Evolutionary conservation across 2,329 filamentous ascomycete genomes (phyloP), one percentile per base, ranked within the genome.

Genomic region (Colletotrichum karsti): DNA sequence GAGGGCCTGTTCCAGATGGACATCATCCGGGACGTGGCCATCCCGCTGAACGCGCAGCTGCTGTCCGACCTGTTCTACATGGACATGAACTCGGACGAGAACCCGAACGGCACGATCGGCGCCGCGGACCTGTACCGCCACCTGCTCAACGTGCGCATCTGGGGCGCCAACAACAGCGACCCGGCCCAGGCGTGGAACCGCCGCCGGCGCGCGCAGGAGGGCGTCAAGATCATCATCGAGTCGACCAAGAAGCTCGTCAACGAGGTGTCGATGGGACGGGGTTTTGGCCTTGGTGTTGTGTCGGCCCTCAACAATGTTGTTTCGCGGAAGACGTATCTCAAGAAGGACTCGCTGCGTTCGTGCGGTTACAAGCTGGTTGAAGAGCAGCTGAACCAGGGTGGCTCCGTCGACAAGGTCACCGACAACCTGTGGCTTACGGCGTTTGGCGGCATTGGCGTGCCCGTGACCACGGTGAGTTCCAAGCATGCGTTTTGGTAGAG

Each of bases 11-110:
- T 77, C 65, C 81, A 83, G 70, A 74, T 83, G 28, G 81, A 83
- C 53, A 69, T 83, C 20, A 76, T 83, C 59, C 80, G 81, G 12
- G 87, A 90, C 54, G 84, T 91, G 13, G 87, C 86, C 15, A 89
- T 90, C 67, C 85, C 90, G 10, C 79, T 86, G 1, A 88, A 88
- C 5, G 83, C 88, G 3, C 79, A 84, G 46, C 84, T 87, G 73
- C 81, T 89, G 2, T 83, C 87, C 0, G 85, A 89, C 44, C 78
- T 88, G 12, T 88, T 90, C 75, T 88, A 87, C 58, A 79, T 90
- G 35, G 89, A 90, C 3, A 72, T 91, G 30, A 87, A 88, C 71
- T 86, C 84, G 0, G 77, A 82, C 0, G 82, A 88, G 71, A 83
- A 85, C 20, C 88, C 88, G 0, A 77, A 79, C 9, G 88, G 88